phyloP scores from a whole-genome alignment of 2,329 filamentous ascomycete species.

The Leptographium procerum region DNA sequence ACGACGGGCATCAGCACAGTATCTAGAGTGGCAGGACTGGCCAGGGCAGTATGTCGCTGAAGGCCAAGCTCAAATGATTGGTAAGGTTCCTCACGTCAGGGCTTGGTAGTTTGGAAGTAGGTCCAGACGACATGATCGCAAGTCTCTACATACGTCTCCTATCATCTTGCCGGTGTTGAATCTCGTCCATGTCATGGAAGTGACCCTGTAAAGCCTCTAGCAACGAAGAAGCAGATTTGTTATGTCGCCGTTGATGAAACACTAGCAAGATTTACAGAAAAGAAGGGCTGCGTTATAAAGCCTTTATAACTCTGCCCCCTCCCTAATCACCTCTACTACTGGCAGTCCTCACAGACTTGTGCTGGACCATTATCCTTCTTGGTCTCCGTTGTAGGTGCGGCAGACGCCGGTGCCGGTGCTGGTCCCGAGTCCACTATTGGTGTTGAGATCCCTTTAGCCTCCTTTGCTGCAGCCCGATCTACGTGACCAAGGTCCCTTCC shows the following conservation, averaged over 20 bases:
- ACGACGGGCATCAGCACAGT: neutral
- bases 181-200: neutral
- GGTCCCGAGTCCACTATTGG: neutral
- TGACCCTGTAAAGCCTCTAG: no score
- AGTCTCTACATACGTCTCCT: no score
- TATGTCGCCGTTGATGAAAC: neutral
- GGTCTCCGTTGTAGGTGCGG: neutral
- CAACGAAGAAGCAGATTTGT: neutral
- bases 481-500: slow-evolving; percentile 70
- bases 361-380: neutral
- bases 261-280: neutral
- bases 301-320: neutral
- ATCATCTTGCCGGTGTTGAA: no score
- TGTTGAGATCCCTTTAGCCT: slow-evolving; percentile 2
- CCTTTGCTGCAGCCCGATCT: slow-evolving; percentile 33
- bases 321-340: no score
- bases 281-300: neutral
- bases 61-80: no score
- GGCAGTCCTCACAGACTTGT: slow-evolving; percentile 24
- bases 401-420: neutral
- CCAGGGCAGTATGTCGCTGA: neutral
- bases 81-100: no score
- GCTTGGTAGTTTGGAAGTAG: no score
- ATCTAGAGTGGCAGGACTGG: neutral
- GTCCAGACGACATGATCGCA: no score